A percentile compares a stretch with the other conserved stretches of the same genome.
phyloP scores from a whole-genome alignment of 352 stramenopile genomes.

The Phytophthora colocasiae region DNA sequence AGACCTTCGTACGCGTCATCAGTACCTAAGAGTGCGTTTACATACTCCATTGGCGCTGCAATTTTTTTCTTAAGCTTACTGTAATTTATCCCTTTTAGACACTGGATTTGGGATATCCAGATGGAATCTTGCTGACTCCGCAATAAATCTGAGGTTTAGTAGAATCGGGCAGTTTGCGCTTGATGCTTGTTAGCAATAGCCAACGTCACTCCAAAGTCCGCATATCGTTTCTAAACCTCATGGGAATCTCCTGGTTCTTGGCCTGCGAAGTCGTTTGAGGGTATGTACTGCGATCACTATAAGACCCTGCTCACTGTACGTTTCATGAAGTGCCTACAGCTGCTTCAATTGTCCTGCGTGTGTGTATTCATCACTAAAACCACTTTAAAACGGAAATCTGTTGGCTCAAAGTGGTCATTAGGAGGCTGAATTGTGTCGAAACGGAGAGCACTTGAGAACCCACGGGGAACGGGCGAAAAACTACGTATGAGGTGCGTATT shows the following conservation, averaged over 20 bases:
- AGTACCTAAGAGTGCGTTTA: conserved; percentile 32
- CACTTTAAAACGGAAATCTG: conserved; percentile 50
- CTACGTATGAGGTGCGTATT: not conserved
- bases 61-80: too few species aligned
- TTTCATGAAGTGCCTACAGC: conserved; percentile 65
- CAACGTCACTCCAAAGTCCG: conserved; percentile 57
- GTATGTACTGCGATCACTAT: conserved; percentile 60
- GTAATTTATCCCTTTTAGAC: too few species aligned
- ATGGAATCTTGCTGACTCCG: too few species aligned
- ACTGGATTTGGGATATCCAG: too few species aligned
- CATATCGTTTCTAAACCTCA: conserved; percentile 60
- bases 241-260: conserved; percentile 54
- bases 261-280: conserved; percentile 73
- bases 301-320: conserved; percentile 49
- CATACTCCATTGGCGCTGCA: conserved; percentile 5
- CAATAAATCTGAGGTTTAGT: too few species aligned
- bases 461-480: conserved; percentile 30
- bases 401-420: conserved; percentile 34
- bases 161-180: too few species aligned
- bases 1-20: conserved; percentile 42
- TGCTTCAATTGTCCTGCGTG: conserved; percentile 55
- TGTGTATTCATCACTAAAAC: conserved; percentile 66
- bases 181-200: conserved; percentile 52
- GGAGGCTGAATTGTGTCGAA: conserved; percentile 56
- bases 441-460: conserved; percentile 49